Evolutionary conservation across 495 filamentous ascomycete genomes (phyloP), one percentile per base, ranked within the genome.

Genomic region (Penicillium nucicola): DNA sequence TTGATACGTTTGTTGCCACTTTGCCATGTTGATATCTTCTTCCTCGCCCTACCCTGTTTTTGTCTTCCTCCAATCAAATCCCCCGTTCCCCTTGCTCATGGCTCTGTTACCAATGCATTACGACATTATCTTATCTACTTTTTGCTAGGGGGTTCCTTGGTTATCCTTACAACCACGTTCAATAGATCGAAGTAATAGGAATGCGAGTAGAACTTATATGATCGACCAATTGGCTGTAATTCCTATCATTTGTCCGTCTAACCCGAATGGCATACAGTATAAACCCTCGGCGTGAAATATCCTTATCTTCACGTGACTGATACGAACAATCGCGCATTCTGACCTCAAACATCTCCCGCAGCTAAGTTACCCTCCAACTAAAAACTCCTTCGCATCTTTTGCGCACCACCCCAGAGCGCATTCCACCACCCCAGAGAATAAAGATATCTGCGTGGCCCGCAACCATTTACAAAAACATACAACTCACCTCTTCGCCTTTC

Each of bases 71-170:
- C 2, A 28, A 28, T 28, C 7, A 28, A 8, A 8, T 8, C 25
- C 25, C 25, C 25, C 25, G 25, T 46, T 42, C 6, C 14, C 48
- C 48, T 63, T 40, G 30, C 42, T 46, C 7, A 32, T 58, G 52
- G 55, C 55, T 64, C 46, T 48, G 41, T 41, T 41, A 41, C 40
- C 46, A 48, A 56, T 63, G 50, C 59, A 57, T 45, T 55, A 50
- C 50, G 44, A 57, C 44, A 52, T 55, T 50, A 57, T 39, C 37
- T 43, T 23, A n/a, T 5, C 3, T 23, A n/a, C 2, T 6, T 14
- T 13, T 34, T 12, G 11, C 2, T 14, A 41, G 7, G 9, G 20
- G 20, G 20, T 22, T 22, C 5, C 20, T 22, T 22, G 20, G 20
- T 22, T 22, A 22, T 5, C 10, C 5, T 28, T 28, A 8, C 10